Evolutionary conservation across 106 monocot genomes (phyloP), one percentile per base, ranked within the genome.

Genomic region (Platanthera guangdongensis): DNA sequence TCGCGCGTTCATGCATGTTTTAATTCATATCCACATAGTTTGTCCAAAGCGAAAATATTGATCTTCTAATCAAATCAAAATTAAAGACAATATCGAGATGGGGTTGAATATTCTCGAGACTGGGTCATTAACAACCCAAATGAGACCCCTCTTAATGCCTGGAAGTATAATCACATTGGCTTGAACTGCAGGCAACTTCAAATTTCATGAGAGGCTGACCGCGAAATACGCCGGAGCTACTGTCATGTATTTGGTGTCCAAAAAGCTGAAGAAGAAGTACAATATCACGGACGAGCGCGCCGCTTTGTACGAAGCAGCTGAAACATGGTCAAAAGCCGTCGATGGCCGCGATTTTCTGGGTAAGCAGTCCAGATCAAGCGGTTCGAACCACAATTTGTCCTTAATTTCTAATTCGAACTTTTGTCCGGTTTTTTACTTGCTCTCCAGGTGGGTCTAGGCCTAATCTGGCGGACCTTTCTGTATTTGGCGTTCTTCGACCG

Each of bases 241-340:
- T 53, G 85, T 77, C 7, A 99, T 99, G 99, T 99, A 99, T 63
- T 83, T 99, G 83, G 85, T 99, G 4, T 94, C 99, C 50, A 94
- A 94, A 81, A 99, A 88, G 85, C 78, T 99, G n/a, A 99, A 94
- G 88, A 99, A 94, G 81, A 99, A 94, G 70, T 87, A 99, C 53
- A 87, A 87, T 49, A 99, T 99, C 52, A 92, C 94, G 48, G 94
- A 99, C 76, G 99, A 92, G 73, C 92, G 99, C 51, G 90, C 94
- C 52, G 80, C 94, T 18, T 84, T 99, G 7, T 99, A 94, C 74
- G 92, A 86, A 21, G 99, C 99, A 74, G 94, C 88, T 32, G 83
- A 94, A 76, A 94, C 99, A 49, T 99, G 99, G 99, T 85, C 87
- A n/a, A 78, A 84, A 75, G 99, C 90, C 78, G 88, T 99, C 13